A percentile compares a stretch with the other conserved stretches of the same genome.
These are phyloP conservation scores for Xylariaceae sp. DNA, from an alignment of 2,329 filamentous ascomycete genomes.

Conservation along the genomic window DNA sequence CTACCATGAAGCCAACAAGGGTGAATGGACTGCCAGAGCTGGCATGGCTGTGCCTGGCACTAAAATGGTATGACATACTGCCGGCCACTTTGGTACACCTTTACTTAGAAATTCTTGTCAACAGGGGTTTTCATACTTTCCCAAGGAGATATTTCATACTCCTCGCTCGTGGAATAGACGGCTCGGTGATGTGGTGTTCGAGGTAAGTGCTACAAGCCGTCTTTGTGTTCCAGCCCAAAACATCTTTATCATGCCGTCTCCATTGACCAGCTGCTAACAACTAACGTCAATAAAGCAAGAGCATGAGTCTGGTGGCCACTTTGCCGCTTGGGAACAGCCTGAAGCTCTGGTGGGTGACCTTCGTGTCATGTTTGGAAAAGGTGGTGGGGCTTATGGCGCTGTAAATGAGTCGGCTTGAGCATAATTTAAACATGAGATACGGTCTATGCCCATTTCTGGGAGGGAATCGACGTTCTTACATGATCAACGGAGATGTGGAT, in stretches of 20 bases:
- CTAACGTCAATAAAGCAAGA: not conserved
- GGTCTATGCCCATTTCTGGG: too few species aligned
- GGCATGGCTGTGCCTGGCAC: not conserved
- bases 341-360: conserved; percentile 11
- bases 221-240: too few species aligned
- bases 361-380: conserved; percentile 10
- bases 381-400: conserved; percentile 3
- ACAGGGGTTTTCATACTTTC: conserved; percentile 17
- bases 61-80: conserved; percentile 7
- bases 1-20: conserved; percentile 14
- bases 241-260: too few species aligned
- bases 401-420: not conserved
- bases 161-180: conserved; percentile 14
- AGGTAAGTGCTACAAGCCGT: not conserved
- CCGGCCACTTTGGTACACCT: not conserved
- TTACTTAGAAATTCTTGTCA: not conserved
- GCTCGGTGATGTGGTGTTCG: conserved; percentile 17
- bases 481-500: too few species aligned
- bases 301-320: conserved; percentile 15
- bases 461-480: too few species aligned
- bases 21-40: not conserved
- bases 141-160: conserved; percentile 11
- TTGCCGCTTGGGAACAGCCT: conserved; percentile 13
- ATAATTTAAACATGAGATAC: not conserved
- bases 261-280: not conserved